Evolutionary conservation across 2,329 filamentous ascomycete genomes (phyloP).

Genomic region (Geosmithia flava): DNA sequence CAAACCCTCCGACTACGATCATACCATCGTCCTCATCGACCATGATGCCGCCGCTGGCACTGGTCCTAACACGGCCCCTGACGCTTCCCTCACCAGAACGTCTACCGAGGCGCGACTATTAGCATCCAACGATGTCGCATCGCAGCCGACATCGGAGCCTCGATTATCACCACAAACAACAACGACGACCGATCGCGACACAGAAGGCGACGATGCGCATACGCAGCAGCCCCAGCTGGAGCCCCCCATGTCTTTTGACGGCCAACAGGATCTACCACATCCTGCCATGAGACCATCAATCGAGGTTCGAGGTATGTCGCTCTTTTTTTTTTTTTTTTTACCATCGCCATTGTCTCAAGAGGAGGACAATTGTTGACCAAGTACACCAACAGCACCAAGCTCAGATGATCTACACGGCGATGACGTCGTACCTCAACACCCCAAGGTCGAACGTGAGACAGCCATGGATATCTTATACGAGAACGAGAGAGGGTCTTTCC

Average conservation of each 20-base stretch:
- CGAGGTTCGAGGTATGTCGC: conserved; percentile 16
- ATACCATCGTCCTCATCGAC: conserved; percentile 60
- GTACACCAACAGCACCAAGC: conserved; percentile 13
- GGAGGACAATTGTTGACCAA: conserved; percentile 2
- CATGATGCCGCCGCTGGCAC: conserved; percentile 22
- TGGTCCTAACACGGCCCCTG: not conserved
- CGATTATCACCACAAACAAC: not conserved
- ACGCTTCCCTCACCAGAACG: conserved; percentile 6
- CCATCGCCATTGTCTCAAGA: not conserved
- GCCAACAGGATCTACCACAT: conserved; percentile 6
- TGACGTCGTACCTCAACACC: conserved; percentile 19
- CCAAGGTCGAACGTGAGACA: conserved; percentile 29
- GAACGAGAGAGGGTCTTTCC: conserved; percentile 82
- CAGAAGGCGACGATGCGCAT: conserved; percentile 1
- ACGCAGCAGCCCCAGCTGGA: not conserved
- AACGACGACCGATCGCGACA: not conserved
- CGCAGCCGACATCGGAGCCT: not conserved
- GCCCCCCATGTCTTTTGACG: not conserved
- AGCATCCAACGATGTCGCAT: conserved; percentile 1
- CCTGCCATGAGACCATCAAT: conserved; percentile 16
- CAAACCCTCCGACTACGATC: conserved; percentile 52
- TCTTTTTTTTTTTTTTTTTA: not conserved
- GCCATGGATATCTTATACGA: conserved; percentile 87
- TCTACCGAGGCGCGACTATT: conserved; percentile 13
- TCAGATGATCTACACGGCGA: conserved; percentile 9